phyloP scores from a whole-genome alignment of 257 asterid species.

The Plectranthus barbatus region DNA sequence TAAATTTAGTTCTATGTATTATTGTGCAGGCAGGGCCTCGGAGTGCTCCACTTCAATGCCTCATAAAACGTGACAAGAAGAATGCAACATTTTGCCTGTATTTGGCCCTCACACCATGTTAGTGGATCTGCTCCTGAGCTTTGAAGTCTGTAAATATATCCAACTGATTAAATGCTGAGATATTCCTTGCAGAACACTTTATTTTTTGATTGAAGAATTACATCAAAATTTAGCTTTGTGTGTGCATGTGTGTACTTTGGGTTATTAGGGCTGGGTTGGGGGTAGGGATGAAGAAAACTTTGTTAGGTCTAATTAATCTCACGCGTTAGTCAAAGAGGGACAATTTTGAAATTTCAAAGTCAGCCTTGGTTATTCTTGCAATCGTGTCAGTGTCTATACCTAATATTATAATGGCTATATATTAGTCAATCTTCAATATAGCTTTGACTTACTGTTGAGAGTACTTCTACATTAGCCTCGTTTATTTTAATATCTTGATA shows the following conservation, averaged over 20 bases:
- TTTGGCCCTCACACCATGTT: conserved; percentile 81
- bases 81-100: conserved; percentile 62
- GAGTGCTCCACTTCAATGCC: conserved; percentile 62
- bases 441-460: no score
- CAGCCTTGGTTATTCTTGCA: neutral
- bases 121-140: conserved; percentile 19
- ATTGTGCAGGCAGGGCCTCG: conserved; percentile 80
- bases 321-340: neutral
- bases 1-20: neutral
- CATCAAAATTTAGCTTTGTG: neutral
- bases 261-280: neutral
- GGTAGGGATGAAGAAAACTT: neutral
- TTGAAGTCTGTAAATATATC: conserved; percentile 1
- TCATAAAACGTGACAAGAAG: conserved; percentile 94
- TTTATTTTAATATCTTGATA: no score
- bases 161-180: neutral
- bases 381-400: neutral
- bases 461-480: no score
- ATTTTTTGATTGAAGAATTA: neutral
- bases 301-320: neutral
- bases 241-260: neutral
- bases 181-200: neutral
- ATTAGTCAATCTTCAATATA: no score
- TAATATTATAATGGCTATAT: conserved; percentile 7
- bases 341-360: neutral